phyloP scores from a whole-genome alignment of 495 filamentous ascomycete species.

The Evansstolkia leycettana region DNA sequence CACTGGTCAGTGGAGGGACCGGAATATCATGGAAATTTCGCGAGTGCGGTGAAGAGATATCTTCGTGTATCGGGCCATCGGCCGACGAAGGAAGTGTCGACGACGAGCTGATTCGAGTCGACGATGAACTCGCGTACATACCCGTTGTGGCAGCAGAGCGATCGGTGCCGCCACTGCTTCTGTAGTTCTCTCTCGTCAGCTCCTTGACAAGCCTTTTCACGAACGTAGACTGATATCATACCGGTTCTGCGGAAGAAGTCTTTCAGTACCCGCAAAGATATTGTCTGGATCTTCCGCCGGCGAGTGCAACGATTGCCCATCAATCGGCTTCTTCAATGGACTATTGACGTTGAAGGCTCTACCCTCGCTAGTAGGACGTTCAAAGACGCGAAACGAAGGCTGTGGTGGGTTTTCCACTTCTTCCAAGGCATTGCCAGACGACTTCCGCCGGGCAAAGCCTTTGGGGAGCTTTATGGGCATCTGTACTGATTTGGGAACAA shows the following conservation, averaged over 20 bases:
- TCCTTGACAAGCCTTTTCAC: conserved; percentile 11
- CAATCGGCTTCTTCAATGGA: conserved; percentile 27
- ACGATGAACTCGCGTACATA: conserved; percentile 44
- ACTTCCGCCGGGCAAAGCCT: conserved; percentile 53
- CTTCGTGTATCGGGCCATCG: conserved; percentile 44
- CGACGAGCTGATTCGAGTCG: conserved; percentile 55
- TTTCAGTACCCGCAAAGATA: conserved; percentile 24
- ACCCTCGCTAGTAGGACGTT: conserved; percentile 32
- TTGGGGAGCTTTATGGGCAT: conserved; percentile 66
- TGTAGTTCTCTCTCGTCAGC: conserved; percentile 24
- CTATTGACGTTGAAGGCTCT: conserved; percentile 40
- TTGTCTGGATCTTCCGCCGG: conserved; percentile 44
- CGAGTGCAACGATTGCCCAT: conserved; percentile 24
- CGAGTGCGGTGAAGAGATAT: conserved; percentile 36
- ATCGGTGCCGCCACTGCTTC: conserved; percentile 54
- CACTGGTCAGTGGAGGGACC: conserved; percentile 38
- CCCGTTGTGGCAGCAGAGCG: conserved; percentile 46
- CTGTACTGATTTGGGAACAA: conserved; percentile 1
- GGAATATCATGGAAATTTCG: conserved; percentile 43
- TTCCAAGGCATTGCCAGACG: conserved; percentile 51
- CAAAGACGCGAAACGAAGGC: conserved; percentile 48
- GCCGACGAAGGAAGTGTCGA: conserved; percentile 64
- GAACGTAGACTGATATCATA: conserved; percentile 18
- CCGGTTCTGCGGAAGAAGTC: conserved; percentile 26
- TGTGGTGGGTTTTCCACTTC: conserved; percentile 36